phyloP scores from a whole-genome alignment of 805 yeast genomes.

The Wickerhamomyces ciferrii region DNA sequence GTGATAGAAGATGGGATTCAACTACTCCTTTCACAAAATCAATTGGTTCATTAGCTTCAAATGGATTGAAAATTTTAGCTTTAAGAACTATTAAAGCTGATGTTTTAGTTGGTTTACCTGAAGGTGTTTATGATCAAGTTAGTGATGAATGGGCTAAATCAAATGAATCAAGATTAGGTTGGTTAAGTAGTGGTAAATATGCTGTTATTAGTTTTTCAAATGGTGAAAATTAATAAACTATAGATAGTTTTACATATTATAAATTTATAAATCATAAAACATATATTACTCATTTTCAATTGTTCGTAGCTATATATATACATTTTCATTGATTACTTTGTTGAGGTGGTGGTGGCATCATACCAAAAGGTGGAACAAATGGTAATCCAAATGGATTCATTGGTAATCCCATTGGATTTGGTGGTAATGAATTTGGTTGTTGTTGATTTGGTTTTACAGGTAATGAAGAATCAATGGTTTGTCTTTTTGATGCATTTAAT shows the following conservation, averaged over 20 bases:
- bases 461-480: slow-evolving; percentile 3
- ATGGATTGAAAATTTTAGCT: slow-evolving; percentile 62
- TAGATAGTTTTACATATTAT: background rate
- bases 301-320: background rate
- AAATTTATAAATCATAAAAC: background rate
- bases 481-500: slow-evolving; percentile 8
- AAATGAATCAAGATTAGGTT: slow-evolving; percentile 62
- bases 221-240: slow-evolving; percentile 24
- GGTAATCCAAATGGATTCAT: slow-evolving; percentile 13
- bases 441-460: slow-evolving; percentile 5
- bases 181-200: slow-evolving; percentile 91
- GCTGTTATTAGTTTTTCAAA: slow-evolving; percentile 72
- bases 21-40: slow-evolving; percentile 72
- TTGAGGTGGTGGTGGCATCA: slow-evolving; percentile 24
- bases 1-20: slow-evolving; percentile 84
- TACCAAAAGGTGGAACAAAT: slow-evolving; percentile 24
- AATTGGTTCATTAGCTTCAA: slow-evolving; percentile 58
- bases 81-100: slow-evolving; percentile 96
- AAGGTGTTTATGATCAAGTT: slow-evolving; percentile 69
- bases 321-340: background rate
- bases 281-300: too few relatives aligned
- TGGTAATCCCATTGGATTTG: slow-evolving; percentile 12
- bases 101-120: slow-evolving; percentile 79
- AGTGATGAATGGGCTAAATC: slow-evolving; percentile 54
- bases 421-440: slow-evolving; percentile 1